Evolutionary conservation across 2,329 filamentous ascomycete genomes (phyloP).

Genomic region (Penicillium sp.): DNA sequence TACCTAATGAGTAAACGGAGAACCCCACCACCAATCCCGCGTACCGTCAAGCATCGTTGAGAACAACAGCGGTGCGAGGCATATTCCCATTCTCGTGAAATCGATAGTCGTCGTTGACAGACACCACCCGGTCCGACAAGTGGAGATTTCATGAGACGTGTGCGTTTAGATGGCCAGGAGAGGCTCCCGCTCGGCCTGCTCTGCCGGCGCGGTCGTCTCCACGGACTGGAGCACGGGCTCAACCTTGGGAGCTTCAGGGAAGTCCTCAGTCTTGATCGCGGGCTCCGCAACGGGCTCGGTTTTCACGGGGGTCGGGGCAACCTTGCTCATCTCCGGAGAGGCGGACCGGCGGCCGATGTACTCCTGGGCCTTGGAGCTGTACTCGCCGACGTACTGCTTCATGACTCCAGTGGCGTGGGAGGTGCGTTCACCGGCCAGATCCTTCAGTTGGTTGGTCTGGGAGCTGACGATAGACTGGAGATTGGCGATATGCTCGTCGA

Average conservation of each 20-base stretch:
- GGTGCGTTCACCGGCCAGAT: constrained; percentile 58
- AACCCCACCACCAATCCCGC: constrained; percentile 1
- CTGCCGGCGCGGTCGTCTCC: constrained; percentile 28
- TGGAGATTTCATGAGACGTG: not conserved
- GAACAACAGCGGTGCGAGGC: constrained; percentile 3
- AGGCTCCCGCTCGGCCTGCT: constrained; percentile 34
- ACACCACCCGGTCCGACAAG: not conserved
- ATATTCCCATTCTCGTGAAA: constrained; percentile 5
- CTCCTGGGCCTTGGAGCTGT: constrained; percentile 58
- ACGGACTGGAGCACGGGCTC: constrained; percentile 32
- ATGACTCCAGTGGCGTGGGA: constrained; percentile 55
- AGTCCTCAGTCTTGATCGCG: constrained; percentile 44
- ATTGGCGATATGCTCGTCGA: constrained; percentile 57
- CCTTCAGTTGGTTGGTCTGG: constrained; percentile 57
- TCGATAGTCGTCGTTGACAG: not conserved
- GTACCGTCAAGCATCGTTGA: constrained; percentile 11
- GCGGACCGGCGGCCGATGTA: constrained; percentile 44
- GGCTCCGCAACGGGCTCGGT: constrained; percentile 12
- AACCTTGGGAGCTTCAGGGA: constrained; percentile 46
- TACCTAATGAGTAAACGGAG: constrained; percentile 4
- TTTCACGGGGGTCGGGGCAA: constrained; percentile 15
- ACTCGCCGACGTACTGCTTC: constrained; percentile 57
- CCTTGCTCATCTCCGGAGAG: constrained; percentile 33
- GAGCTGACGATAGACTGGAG: constrained; percentile 51
- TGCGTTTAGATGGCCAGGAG: constrained; percentile 28